Percentiles rank a stretch among this genome's conserved stretches.
Conservation (phyloP, 1,139 yeast species). For the Hyphopichia pseudoburtonii region DNA sequence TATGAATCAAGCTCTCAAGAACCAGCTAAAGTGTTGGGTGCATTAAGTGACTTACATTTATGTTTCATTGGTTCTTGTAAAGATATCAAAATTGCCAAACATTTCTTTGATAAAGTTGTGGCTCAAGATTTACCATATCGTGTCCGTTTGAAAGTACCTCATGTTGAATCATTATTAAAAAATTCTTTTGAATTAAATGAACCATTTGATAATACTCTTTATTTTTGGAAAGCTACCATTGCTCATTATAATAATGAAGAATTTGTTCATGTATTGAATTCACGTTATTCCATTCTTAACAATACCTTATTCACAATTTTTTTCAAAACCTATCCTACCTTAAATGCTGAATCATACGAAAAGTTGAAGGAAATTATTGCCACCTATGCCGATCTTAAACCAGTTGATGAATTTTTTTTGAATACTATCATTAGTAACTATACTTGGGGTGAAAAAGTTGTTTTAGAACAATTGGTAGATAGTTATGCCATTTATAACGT, state of each 20-base stretch:
- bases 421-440: conserved; percentile 74
- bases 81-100: conserved; percentile 69
- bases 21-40: conserved; percentile 17
- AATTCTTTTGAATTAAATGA: conserved; percentile 60
- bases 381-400: conserved; percentile 55
- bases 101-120: conserved; percentile 72
- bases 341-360: conserved; percentile 55
- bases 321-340: conserved; percentile 57
- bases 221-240: conserved; percentile 67
- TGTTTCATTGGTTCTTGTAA: conserved; percentile 81
- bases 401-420: conserved; percentile 73
- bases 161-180: conserved; percentile 64
- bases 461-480: conserved; percentile 62
- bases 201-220: conserved; percentile 57
- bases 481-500: conserved; percentile 62
- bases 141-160: conserved; percentile 73
- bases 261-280: conserved; percentile 30
- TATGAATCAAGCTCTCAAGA: conserved; percentile 18
- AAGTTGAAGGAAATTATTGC: conserved; percentile 59
- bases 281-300: conserved; percentile 68
- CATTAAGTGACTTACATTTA: conserved; percentile 62
- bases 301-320: conserved; percentile 68
- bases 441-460: conserved; percentile 65
- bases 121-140: conserved; percentile 68
- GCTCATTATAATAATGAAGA: conserved; percentile 50